Percentiles rank a stretch among this genome's conserved stretches.
These are phyloP conservation scores for Talaromyces sp. DNA, from an alignment of 2,329 filamentous ascomycete genomes.

Conservation along the genomic window DNA sequence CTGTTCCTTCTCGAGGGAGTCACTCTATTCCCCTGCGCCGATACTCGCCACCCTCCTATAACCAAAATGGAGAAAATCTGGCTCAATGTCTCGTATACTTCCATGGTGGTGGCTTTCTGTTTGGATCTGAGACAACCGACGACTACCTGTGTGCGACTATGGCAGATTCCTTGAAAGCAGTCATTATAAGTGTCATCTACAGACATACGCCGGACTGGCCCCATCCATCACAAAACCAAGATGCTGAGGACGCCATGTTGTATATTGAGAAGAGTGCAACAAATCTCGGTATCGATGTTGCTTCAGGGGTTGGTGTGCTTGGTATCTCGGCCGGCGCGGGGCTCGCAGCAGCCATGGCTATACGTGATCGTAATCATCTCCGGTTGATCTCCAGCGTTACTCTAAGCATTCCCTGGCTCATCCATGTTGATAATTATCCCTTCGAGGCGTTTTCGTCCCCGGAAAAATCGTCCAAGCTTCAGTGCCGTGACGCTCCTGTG, in stretches of 20 bases:
- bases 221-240: not conserved
- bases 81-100: not conserved
- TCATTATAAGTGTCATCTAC: not conserved
- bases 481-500: constrained; percentile 10
- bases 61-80: not conserved
- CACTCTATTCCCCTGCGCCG: not conserved
- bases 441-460: not conserved
- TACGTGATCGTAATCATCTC: not conserved
- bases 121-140: not conserved
- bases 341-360: not conserved
- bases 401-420: not conserved
- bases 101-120: not conserved
- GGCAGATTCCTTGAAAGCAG: not conserved
- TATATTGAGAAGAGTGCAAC: not conserved
- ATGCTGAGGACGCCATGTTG: not conserved
- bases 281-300: not conserved
- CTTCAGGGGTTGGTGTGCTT: not conserved
- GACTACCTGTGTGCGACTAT: not conserved
- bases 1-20: not conserved
- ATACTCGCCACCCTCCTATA: not conserved
- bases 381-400: not conserved
- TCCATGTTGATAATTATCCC: not conserved
- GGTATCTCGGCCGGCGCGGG: not conserved
- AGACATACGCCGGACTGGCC: not conserved
- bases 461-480: not conserved